Base-by-base conservation (phyloP, 768 basidiomycete genomes). In the Guyanaporus albipodus region DNA sequence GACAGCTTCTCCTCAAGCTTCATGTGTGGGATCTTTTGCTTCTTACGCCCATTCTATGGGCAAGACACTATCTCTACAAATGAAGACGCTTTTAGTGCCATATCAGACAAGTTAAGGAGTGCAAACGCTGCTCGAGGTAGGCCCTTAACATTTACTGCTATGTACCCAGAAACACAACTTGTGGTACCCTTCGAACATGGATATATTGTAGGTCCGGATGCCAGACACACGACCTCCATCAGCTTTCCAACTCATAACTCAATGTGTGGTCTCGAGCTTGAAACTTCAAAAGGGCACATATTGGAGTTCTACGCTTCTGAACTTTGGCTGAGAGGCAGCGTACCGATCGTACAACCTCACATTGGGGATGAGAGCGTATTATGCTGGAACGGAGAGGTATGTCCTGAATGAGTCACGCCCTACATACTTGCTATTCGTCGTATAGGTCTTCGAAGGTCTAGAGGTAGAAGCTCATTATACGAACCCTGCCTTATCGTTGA, bases 341-440 rank as follows among this genome's bases (percentile, higher is more conserved):
- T 46, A 9, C 71, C 72, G 1, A 64, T 90, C 14, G 63, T 73
- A 3, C 91, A 94, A 61, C 91, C 91, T 22, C 88, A 91, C 60
- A 57, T 67, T 12, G 53, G 65, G 27, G 71, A 70, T 12, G 80
- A 76, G 7, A 74, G 83, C 58, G 59, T 88, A 4, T 65, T 93
- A 22, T 91, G 88, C 58, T 93, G 87, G 86, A 91, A 91, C 58
- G 91, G 91, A 50, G 87, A 93, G 72, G 88, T 83, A 37, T 37
- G 66, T 66, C n/a, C n/a, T n/a, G 14, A 19, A 42, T 36, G n/a
- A 5, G 8, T 27, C 18, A 8, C 18, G 6, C 26, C 39, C 32
- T 17, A 15, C 11, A 24, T 42, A 33, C 34, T 41, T 29, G 9
- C n/a, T 4, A 15, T 39, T 38, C 34, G 23, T 34, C 15, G 15